These are phyloP conservation scores for Moesziomyces parantarcticus DNA, from an alignment of 1,284 basidiomycete species.

Conservation along the genomic window DNA sequence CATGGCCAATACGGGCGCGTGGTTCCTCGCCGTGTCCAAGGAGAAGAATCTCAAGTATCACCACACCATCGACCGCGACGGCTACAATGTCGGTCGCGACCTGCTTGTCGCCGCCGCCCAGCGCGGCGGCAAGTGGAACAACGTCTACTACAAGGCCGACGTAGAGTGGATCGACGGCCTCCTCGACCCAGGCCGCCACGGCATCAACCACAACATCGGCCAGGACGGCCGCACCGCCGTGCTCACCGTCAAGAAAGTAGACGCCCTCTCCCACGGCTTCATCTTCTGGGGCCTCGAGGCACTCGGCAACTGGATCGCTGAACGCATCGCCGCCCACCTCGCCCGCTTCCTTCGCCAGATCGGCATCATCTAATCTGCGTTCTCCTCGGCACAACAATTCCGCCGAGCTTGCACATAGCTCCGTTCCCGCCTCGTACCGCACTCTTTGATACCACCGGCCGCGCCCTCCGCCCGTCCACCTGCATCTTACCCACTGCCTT, in stretches of 20 bases:
- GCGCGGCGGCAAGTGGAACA: slow-evolving; percentile 61
- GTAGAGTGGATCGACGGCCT: slow-evolving; percentile 65
- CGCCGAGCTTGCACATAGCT: not conserved
- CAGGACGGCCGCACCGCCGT: slow-evolving; percentile 64
- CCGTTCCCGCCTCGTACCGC: not conserved
- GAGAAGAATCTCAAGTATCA: slow-evolving; percentile 63
- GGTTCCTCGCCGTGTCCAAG: slow-evolving; percentile 67
- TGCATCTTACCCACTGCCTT: not conserved
- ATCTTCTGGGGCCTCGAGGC: slow-evolving; percentile 41
- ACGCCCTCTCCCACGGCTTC: slow-evolving; percentile 26
- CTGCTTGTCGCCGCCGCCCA: slow-evolving; percentile 61
- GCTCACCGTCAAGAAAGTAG: slow-evolving; percentile 58
- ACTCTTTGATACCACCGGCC: not conserved
- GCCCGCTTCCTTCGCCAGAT: slow-evolving; percentile 15
- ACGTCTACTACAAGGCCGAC: slow-evolving; percentile 60
- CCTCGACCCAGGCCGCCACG: slow-evolving; percentile 58
- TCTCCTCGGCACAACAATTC: not conserved
- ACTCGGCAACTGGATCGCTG: slow-evolving; percentile 33
- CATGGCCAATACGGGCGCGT: slow-evolving; percentile 65
- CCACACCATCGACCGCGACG: slow-evolving; percentile 66
- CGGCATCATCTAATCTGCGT: slow-evolving; percentile 15
- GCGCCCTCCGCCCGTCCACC: not conserved
- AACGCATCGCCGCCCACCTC: slow-evolving; percentile 21
- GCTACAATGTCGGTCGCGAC: slow-evolving; percentile 67
- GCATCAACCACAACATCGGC: slow-evolving; percentile 67